Evolutionary conservation across 2,329 filamentous ascomycete species (phyloP).

Genomic region (Aspergillus sp.): DNA sequence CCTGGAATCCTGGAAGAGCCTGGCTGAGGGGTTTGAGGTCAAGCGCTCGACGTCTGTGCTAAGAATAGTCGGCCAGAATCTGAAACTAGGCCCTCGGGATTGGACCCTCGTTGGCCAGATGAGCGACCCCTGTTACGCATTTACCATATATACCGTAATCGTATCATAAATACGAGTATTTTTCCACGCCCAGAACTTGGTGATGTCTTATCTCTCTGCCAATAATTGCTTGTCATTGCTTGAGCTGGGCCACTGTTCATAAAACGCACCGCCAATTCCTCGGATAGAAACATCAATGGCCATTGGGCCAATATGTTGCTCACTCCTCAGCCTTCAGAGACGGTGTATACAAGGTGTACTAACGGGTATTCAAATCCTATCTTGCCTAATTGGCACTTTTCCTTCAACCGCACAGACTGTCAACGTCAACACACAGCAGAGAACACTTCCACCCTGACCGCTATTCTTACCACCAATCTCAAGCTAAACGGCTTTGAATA

Average conservation of each 20-base stretch:
- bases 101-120: neutral
- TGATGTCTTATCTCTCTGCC: constrained; percentile 11
- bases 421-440: neutral
- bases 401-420: neutral
- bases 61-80: constrained; percentile 4
- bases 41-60: neutral
- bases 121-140: neutral
- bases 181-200: constrained; percentile 4
- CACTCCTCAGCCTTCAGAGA: too few relatives aligned
- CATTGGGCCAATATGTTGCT: too few relatives aligned
- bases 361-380: too few relatives aligned
- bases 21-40: neutral
- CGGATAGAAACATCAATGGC: neutral
- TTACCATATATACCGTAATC: neutral
- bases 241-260: neutral
- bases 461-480: neutral
- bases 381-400: too few relatives aligned
- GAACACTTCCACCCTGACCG: neutral
- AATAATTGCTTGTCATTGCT: constrained; percentile 18
- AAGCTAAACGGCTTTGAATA: too few relatives aligned
- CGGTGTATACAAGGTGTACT: too few relatives aligned
- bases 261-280: neutral
- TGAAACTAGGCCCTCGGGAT: constrained; percentile 1
- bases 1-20: neutral
- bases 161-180: neutral